phyloP scores from a whole-genome alignment of 2,329 filamentous ascomycete species.

The Fusarium sp. region DNA sequence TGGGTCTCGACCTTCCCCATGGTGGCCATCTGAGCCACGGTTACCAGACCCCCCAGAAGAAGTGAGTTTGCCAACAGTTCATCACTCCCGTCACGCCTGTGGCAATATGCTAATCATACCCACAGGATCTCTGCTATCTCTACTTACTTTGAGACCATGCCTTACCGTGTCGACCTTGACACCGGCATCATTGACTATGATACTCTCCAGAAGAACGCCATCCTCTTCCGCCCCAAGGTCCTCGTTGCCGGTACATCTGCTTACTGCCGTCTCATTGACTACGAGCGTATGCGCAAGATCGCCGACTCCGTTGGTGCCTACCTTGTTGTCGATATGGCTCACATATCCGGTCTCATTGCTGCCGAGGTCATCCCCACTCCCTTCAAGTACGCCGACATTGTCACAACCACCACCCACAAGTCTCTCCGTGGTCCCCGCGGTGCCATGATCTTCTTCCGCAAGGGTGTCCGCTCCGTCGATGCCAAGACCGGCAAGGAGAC shows the following conservation, averaged over 20 bases:
- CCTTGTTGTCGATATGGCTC: conserved; percentile 96
- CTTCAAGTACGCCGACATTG: conserved; percentile 91
- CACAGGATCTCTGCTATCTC: conserved; percentile 90
- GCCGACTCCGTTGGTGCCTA: conserved; percentile 94
- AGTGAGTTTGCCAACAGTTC: conserved; percentile 61
- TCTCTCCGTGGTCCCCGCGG: conserved; percentile 95
- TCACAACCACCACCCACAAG: conserved; percentile 99
- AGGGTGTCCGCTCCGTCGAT: conserved; percentile 89
- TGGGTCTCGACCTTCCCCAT: conserved; percentile 95
- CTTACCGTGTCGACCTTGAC: conserved; percentile 87
- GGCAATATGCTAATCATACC: neutral
- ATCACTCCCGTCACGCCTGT: neutral
- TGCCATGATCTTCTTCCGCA: conserved; percentile 99
- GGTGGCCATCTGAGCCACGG: conserved; percentile 96
- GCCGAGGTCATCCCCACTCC: conserved; percentile 93
- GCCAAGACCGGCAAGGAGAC: conserved; percentile 90
- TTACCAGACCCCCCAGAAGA: conserved; percentile 94
- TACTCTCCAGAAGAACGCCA: conserved; percentile 85
- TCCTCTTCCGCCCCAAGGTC: conserved; percentile 94
- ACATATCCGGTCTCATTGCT: conserved; percentile 95
- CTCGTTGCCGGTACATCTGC: conserved; percentile 96
- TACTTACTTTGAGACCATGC: conserved; percentile 99
- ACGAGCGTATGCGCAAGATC: conserved; percentile 94
- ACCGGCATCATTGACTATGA: conserved; percentile 99
- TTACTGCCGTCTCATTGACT: conserved; percentile 98